Percentiles rank a stretch among this genome's conserved stretches.
These are phyloP conservation scores for Chenopodium formosanum DNA, from an alignment of 148 eudicot genomes.

Conservation along the genomic window DNA sequence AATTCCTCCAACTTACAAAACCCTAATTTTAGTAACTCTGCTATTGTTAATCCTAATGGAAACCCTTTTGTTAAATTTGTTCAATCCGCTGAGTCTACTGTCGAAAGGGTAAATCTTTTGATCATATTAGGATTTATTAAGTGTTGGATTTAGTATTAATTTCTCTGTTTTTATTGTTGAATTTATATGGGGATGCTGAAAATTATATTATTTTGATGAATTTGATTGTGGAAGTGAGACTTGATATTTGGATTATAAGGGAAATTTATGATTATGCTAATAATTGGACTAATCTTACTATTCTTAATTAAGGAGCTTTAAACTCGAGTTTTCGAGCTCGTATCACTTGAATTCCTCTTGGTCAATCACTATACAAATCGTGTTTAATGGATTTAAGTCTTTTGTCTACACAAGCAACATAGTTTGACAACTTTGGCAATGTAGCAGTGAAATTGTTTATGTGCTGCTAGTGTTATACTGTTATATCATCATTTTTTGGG, in stretches of 20 bases:
- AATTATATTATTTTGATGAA: background rate
- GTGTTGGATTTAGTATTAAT: too few relatives aligned
- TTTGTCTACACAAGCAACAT: background rate
- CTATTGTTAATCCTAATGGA: constrained; percentile 34
- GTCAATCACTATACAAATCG: background rate
- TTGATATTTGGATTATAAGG: too few relatives aligned
- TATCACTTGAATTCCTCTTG: background rate
- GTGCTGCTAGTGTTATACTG: background rate
- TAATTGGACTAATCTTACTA: too few relatives aligned
- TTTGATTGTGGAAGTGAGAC: too few relatives aligned
- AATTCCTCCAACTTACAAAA: constrained; percentile 23
- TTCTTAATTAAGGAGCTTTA: background rate
- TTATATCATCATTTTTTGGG: background rate
- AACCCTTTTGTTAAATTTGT: constrained; percentile 34
- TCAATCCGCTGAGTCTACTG: constrained; percentile 55
- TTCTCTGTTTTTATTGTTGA: too few relatives aligned
- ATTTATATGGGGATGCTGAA: background rate
- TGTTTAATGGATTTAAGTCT: background rate
- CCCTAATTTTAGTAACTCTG: constrained; percentile 17
- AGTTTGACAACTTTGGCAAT: background rate
- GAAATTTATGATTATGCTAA: too few relatives aligned
- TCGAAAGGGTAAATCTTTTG: constrained; percentile 58
- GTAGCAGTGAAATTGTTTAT: background rate
- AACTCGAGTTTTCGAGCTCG: background rate
- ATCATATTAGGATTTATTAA: background rate